Evolutionary conservation across 2,329 filamentous ascomycete species (phyloP), one percentile per base, ranked within the genome.

Genomic region (Colletotrichum kahawae): DNA sequence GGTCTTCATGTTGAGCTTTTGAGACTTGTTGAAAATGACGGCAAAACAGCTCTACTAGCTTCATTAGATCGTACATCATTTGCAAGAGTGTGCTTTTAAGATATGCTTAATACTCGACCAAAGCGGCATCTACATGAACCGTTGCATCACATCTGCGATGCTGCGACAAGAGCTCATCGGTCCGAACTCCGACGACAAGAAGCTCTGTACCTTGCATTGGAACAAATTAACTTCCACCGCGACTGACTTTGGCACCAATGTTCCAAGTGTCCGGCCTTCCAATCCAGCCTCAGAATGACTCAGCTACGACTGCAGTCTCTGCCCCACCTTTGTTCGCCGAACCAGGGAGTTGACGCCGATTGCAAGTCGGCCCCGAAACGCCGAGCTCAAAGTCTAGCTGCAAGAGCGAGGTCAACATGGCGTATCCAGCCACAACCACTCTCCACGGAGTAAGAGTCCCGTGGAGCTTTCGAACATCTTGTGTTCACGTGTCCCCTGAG

Each of bases 21-120:
- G n/a, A 2, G 43, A 51, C n/a, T 51, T 51, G 43, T 51, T 51
- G 43, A 21, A 51, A 51, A 51, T 51, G 4, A 21, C n/a, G n/a
- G n/a, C 43, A 51, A 51, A 13, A 7, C 3, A 4, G 43, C 38
- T 43, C 38, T 4, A n/a, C 16, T 43, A 5, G 1, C 38, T 43
- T n/a, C 8, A 5, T 0, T 1, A 1, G n/a, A 4, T 3, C 3
- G 18, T n/a, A n/a, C 38, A 1, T 5, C n/a, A 7, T 21, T 51
- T 1, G 5, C n/a, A 51, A 51, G n/a, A 51, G 43, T 21, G n/a
- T 13, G 13, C n/a, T 51, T 51, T 51, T 51, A 51, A 21, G 43
- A 51, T 13, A 4, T 2, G 43, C 1, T 21, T 1, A n/a, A 4
- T 21, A 13, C 10, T 24, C n/a, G 21, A 51, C 5, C n/a, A 51